Conservation (phyloP, 2,329 filamentous ascomycete species). For the Ceratocystis lukuohia region DNA sequence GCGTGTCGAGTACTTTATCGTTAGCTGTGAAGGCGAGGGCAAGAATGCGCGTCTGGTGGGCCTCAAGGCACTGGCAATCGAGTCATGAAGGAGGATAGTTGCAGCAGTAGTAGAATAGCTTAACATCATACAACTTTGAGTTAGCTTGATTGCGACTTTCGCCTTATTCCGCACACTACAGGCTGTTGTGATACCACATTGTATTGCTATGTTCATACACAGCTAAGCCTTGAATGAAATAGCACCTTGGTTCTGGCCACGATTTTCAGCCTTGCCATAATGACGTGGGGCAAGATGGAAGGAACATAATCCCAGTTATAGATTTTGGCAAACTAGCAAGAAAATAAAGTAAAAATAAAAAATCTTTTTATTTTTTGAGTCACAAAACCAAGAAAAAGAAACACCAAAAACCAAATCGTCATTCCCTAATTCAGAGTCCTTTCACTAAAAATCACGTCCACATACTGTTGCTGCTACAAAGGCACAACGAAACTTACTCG, state of each 20-base stretch:
- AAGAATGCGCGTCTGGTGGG: slow-evolving; percentile 55
- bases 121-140: too few species aligned
- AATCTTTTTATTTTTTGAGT: neutral
- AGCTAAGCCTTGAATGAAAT: too few species aligned
- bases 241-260: neutral
- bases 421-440: too few species aligned
- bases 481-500: neutral
- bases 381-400: neutral
- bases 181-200: too few species aligned
- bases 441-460: neutral
- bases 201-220: too few species aligned
- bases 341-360: neutral
- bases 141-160: too few species aligned
- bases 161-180: too few species aligned
- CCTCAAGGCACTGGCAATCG: slow-evolving; percentile 62
- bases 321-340: neutral
- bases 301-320: neutral
- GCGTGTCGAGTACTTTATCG: slow-evolving; percentile 66
- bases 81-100: slow-evolving; percentile 37
- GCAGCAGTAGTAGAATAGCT: too few species aligned
- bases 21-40: slow-evolving; percentile 46
- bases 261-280: neutral
- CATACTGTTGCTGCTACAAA: neutral
- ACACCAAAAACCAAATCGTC: neutral
- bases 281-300: neutral